Evolutionary conservation across 1,139 yeast genomes (phyloP), one percentile per base, ranked within the genome.

Genomic region (Debaryomycetaceae sp.): DNA sequence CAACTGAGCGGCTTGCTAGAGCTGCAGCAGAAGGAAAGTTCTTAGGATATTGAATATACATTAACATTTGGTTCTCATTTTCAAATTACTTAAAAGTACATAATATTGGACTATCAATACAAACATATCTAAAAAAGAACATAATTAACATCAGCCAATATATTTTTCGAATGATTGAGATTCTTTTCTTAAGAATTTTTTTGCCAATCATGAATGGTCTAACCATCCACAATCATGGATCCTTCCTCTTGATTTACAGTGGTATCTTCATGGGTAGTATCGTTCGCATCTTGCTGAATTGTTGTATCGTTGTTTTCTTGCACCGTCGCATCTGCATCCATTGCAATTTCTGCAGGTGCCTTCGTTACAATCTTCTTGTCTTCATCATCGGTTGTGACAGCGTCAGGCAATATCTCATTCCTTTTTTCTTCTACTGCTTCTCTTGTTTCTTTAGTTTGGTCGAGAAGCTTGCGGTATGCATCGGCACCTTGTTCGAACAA

Each of bases 1-100:
- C 84, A 0, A 83, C 89, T 0, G 88, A 84, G 55, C 67, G 81
- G 41, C 58, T 74, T 47, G 75, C 71, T 5, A 60, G 66, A 57
- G 81, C 65, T 48, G 78, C 67, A 43, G 80, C 72, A 29, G 78
- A 74, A 49, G 76, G 76, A 9, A 57, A 60, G 34, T 62, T 66
- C 45, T 44, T 46, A 5, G 46, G 47, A 14, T 38, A 38, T 17
- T 44, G 41, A 34, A 34, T 13, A 34, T 8, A 13, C 17, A 34
- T 34, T 27, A 2, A 11, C 31, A 27, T 27, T 27, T 11, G 11
- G 31, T 11, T 11, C 8, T 27, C 31, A 27, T 27, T 8, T 8
- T 27, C 31, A 27, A 7, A 8, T 27, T 11, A 27, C 11, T 8
- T 27, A 27, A 27, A 27, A 27, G 31, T 27, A 27, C 31, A 27